Conservation (phyloP, 2,329 filamentous ascomycete genomes). For the Cytospora piceicola region DNA sequence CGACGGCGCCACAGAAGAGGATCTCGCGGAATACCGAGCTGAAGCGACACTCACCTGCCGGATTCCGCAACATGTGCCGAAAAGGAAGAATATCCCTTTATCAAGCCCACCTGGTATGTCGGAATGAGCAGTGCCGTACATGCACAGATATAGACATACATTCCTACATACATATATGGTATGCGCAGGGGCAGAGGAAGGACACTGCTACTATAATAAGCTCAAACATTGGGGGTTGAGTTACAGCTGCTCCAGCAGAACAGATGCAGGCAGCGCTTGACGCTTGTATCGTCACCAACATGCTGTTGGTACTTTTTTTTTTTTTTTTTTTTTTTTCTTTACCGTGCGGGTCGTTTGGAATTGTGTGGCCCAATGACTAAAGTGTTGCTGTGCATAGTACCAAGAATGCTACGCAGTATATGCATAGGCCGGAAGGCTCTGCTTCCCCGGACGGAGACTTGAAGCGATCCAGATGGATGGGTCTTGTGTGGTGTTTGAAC, state of each 20-base stretch:
- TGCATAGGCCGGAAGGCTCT: constrained; percentile 3
- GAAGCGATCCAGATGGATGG: constrained; percentile 2
- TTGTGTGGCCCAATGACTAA: neutral
- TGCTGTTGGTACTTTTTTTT: too few species aligned
- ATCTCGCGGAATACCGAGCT: constrained; percentile 16
- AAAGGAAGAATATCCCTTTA: neutral
- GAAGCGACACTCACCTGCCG: constrained; percentile 13
- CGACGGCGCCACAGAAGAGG: constrained; percentile 2
- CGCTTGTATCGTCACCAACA: neutral
- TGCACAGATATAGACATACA: neutral
- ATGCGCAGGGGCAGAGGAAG: neutral
- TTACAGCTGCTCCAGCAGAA: neutral
- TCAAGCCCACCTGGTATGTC: neutral
- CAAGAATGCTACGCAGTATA: neutral
- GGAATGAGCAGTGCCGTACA: neutral
- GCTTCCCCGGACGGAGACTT: constrained; percentile 2
- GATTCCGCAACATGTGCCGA: constrained; percentile 11
- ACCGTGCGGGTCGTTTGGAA: neutral
- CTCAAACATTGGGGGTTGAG: neutral
- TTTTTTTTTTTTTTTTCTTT: too few species aligned
- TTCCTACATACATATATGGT: neutral
- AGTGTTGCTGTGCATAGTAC: neutral
- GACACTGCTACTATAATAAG: neutral
- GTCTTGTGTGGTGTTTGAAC: neutral
- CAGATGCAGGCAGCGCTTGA: neutral